phyloP scores from a whole-genome alignment of 306 rosid species.

The Cucurbita pepo region DNA sequence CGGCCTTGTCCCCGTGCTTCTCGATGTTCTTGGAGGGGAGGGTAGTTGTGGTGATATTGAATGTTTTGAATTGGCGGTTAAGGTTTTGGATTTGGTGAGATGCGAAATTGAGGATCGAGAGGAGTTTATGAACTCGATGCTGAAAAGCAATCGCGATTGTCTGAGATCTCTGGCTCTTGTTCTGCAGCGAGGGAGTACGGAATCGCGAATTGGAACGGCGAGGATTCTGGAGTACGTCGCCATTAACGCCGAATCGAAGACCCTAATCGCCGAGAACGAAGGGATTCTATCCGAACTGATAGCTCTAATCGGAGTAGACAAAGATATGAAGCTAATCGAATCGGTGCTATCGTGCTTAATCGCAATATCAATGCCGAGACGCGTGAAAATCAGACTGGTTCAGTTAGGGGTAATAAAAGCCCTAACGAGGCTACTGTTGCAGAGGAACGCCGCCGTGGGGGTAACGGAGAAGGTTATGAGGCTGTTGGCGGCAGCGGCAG shows the following conservation, averaged over 20 bases:
- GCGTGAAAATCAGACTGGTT: slow-evolving; percentile 32
- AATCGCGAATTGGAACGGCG: slow-evolving; percentile 31
- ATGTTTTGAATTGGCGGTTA: slow-evolving; percentile 30
- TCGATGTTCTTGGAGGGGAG: slow-evolving; percentile 27
- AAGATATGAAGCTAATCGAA: slow-evolving; percentile 34
- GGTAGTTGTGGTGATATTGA: slow-evolving; percentile 4
- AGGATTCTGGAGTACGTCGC: slow-evolving; percentile 39
- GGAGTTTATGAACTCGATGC: slow-evolving; percentile 14
- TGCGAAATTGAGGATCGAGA: slow-evolving; percentile 21
- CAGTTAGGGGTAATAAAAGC: slow-evolving; percentile 34
- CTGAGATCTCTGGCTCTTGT: slow-evolving; percentile 33
- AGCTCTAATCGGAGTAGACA: slow-evolving; percentile 23
- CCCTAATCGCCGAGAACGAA: slow-evolving; percentile 37
- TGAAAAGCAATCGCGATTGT: slow-evolving; percentile 23
- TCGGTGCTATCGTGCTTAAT: slow-evolving; percentile 40
- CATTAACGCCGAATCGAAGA: slow-evolving; percentile 40
- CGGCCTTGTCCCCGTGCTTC: slow-evolving; percentile 29
- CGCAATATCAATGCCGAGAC: slow-evolving; percentile 34
- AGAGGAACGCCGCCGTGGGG: slow-evolving; percentile 17
- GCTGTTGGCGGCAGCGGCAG: slow-evolving; percentile 50
- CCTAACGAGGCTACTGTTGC: slow-evolving; percentile 26
- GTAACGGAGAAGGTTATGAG: slow-evolving; percentile 44
- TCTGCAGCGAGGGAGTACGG: slow-evolving; percentile 35
- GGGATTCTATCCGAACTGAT: slow-evolving; percentile 35
- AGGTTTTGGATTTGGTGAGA: slow-evolving; percentile 28